A percentile compares a stretch with the other conserved stretches of the same genome.
Conservation (phyloP, 371 early-diverging fungal genomes). For the Vairimorpha apis region DNA sequence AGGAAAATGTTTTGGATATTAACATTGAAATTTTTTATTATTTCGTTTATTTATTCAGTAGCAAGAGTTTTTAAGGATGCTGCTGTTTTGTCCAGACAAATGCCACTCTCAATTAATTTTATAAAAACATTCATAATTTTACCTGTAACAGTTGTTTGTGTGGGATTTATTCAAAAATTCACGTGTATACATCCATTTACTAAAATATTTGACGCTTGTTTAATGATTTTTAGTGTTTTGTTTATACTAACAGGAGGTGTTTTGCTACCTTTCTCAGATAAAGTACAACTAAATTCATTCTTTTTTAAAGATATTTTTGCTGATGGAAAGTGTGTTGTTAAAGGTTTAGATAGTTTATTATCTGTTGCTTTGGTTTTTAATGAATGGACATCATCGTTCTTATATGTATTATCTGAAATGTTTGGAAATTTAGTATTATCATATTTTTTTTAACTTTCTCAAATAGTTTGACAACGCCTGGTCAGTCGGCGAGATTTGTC, state of each 20-base stretch:
- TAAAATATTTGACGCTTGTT: slow-evolving; percentile 16
- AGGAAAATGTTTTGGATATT: slow-evolving; percentile 52
- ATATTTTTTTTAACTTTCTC: slow-evolving; percentile 55
- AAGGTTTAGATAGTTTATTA: slow-evolving; percentile 43
- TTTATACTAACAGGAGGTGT: slow-evolving; percentile 45
- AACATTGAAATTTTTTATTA: slow-evolving; percentile 49
- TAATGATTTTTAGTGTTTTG: slow-evolving; percentile 49
- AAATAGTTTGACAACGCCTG: slow-evolving; percentile 50
- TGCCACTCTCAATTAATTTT: slow-evolving; percentile 53
- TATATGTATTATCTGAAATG: slow-evolving; percentile 54
- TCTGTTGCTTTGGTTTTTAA: slow-evolving; percentile 49
- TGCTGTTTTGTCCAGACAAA: slow-evolving; percentile 47
- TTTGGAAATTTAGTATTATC: slow-evolving; percentile 58
- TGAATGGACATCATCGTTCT: slow-evolving; percentile 57
- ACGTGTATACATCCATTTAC: slow-evolving; percentile 12
- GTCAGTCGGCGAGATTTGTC: slow-evolving; percentile 52
- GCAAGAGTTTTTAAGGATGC: slow-evolving; percentile 59
- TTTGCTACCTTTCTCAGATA: slow-evolving; percentile 37
- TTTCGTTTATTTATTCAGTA: slow-evolving; percentile 55
- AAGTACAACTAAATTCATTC: slow-evolving; percentile 48
- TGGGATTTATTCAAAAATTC: slow-evolving; percentile 46
- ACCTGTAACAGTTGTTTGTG: slow-evolving; percentile 42
- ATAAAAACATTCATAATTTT: slow-evolving; percentile 54
- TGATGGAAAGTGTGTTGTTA: slow-evolving; percentile 55
- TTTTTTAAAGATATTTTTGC: slow-evolving; percentile 51